Percentiles rank a stretch among this genome's conserved stretches.
phyloP scores from a whole-genome alignment of 2,329 filamentous ascomycete genomes.

The Colletotrichum salicis region DNA sequence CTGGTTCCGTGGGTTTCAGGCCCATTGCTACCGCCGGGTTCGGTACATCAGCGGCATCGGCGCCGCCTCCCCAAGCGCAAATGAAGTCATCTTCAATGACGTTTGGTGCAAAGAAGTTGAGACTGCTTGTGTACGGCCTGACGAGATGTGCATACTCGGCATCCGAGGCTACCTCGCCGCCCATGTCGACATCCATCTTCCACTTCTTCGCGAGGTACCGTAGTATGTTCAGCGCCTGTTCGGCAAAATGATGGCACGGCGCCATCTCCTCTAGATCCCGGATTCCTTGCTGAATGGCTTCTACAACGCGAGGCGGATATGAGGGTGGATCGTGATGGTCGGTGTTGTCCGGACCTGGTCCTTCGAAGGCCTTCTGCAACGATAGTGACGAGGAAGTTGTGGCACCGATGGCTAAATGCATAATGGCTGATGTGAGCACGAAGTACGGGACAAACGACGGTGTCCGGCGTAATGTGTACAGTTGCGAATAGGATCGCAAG shows the following conservation, averaged over 20 bases:
- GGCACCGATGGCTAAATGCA: slow-evolving; percentile 67
- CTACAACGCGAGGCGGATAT: slow-evolving; percentile 52
- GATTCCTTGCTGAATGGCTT: slow-evolving; percentile 64
- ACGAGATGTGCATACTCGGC: slow-evolving; percentile 53
- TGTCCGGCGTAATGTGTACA: slow-evolving; percentile 68
- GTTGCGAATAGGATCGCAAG: slow-evolving; percentile 65
- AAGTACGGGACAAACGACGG: slow-evolving; percentile 72
- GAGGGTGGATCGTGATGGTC: slow-evolving; percentile 43
- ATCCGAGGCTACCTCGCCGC: slow-evolving; percentile 40
- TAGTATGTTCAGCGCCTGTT: slow-evolving; percentile 69
- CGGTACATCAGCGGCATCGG: slow-evolving; percentile 18
- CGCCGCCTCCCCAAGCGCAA: slow-evolving; percentile 54
- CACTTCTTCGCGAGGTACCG: slow-evolving; percentile 68
- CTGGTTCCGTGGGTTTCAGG: slow-evolving; percentile 18
- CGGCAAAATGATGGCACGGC: slow-evolving; percentile 69
- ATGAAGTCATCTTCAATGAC: slow-evolving; percentile 59
- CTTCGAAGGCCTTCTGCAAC: slow-evolving; percentile 7
- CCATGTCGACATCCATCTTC: slow-evolving; percentile 64
- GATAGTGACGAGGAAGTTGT: slow-evolving; percentile 41
- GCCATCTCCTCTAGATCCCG: slow-evolving; percentile 70
- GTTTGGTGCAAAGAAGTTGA: slow-evolving; percentile 68
- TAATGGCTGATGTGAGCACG: slow-evolving; percentile 69
- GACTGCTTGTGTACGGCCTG: slow-evolving; percentile 60
- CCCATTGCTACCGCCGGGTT: slow-evolving; percentile 17
- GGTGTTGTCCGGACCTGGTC: slow-evolving; percentile 20